A percentile compares a stretch with the other conserved stretches of the same genome.
Conservation (phyloP, 495 filamentous ascomycete species). For the Aspergillus saccharolyticus region DNA sequence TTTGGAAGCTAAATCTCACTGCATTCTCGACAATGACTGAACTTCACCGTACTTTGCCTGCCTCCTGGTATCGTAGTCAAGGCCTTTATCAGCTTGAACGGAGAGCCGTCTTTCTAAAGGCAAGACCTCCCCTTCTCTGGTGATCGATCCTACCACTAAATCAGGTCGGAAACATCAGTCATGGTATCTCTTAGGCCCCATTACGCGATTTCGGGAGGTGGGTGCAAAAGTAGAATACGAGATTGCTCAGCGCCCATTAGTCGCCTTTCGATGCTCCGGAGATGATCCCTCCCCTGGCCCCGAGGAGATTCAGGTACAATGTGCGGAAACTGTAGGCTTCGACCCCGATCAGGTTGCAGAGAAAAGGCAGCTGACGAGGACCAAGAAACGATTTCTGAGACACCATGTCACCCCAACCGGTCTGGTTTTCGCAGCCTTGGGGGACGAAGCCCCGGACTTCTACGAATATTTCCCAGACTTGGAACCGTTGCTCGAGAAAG, state of each 20-base stretch:
- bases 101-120: constrained; percentile 51
- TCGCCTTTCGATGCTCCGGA: constrained; percentile 37
- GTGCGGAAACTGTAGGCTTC: constrained; percentile 28
- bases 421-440: constrained; percentile 50
- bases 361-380: neutral
- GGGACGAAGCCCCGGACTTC: constrained; percentile 46
- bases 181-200: constrained; percentile 60
- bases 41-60: constrained; percentile 37
- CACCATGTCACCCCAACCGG: constrained; percentile 51
- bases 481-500: constrained; percentile 44
- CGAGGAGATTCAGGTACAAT: constrained; percentile 40
- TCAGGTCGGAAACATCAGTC: constrained; percentile 37
- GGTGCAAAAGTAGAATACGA: constrained; percentile 49
- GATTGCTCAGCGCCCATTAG: constrained; percentile 48
- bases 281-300: constrained; percentile 25
- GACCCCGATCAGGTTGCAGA: neutral
- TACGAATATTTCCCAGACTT: constrained; percentile 53
- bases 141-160: constrained; percentile 4
- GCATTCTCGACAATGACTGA: constrained; percentile 32
- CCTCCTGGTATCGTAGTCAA: constrained; percentile 41
- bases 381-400: constrained; percentile 28
- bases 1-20: neutral
- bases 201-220: constrained; percentile 46
- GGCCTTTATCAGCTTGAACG: constrained; percentile 49
- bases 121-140: constrained; percentile 6